Conservation (phyloP, 2,329 filamentous ascomycete genomes). For the Colletotrichum lindemuthianum region DNA sequence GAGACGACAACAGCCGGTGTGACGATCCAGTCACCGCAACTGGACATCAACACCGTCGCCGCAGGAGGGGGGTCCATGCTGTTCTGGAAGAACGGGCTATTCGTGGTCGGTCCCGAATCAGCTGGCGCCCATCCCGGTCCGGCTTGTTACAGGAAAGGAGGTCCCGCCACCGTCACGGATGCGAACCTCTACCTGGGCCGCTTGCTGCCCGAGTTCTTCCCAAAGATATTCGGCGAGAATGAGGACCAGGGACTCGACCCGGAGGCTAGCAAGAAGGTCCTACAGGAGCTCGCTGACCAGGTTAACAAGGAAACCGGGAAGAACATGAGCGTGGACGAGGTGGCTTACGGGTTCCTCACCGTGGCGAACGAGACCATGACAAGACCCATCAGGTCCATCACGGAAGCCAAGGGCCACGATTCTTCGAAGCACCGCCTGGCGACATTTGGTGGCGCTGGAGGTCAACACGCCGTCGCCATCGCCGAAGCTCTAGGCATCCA, state of each 20-base stretch:
- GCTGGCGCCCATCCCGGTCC: constrained; percentile 90
- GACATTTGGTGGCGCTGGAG: constrained; percentile 91
- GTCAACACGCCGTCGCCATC: constrained; percentile 92
- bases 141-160: constrained; percentile 89
- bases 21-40: constrained; percentile 89
- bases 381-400: constrained; percentile 87
- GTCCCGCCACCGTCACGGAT: constrained; percentile 91
- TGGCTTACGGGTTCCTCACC: constrained; percentile 88
- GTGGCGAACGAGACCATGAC: constrained; percentile 95
- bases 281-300: constrained; percentile 78
- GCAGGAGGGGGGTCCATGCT: constrained; percentile 87
- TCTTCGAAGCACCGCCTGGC: constrained; percentile 90
- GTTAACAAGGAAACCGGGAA: constrained; percentile 81
- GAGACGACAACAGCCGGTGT: constrained; percentile 95
- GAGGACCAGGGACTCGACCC: constrained; percentile 84
- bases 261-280: constrained; percentile 77
- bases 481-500: constrained; percentile 84
- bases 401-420: constrained; percentile 91
- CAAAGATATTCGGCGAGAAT: constrained; percentile 92
- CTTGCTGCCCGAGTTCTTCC: constrained; percentile 89
- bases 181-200: constrained; percentile 88
- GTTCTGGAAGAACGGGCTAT: constrained; percentile 89
- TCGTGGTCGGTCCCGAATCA: constrained; percentile 90
- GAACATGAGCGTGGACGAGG: constrained; percentile 81
- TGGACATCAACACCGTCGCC: constrained; percentile 95